These are phyloP conservation scores for Pachyrhizus erosus DNA, from an alignment of 306 rosid species.

Conservation along the genomic window DNA sequence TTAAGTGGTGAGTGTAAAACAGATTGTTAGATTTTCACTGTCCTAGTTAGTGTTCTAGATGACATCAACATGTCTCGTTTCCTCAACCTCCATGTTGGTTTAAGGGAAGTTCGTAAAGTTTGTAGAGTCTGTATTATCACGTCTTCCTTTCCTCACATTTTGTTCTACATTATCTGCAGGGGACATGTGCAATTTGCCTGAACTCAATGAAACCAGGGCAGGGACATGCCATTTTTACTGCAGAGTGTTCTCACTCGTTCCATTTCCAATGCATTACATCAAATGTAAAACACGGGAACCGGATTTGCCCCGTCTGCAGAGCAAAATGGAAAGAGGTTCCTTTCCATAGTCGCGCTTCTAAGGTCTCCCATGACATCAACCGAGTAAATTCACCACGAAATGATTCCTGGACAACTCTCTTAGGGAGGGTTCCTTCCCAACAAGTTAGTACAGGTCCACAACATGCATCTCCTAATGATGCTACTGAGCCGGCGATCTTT, in stretches of 20 bases:
- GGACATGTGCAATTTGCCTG: constrained; percentile 89
- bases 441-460: constrained; percentile 50
- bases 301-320: constrained; percentile 88
- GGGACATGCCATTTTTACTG: constrained; percentile 95
- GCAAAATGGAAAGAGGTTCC: constrained; percentile 98
- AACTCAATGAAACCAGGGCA: constrained; percentile 75
- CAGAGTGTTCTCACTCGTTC: constrained; percentile 95
- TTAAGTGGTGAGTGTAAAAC: neutral
- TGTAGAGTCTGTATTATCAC: neutral
- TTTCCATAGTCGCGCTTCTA: constrained; percentile 64
- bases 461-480: constrained; percentile 49
- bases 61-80: neutral
- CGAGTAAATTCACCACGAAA: constrained; percentile 53
- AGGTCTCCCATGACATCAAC: constrained; percentile 52
- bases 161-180: constrained; percentile 55
- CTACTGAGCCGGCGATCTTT: constrained; percentile 69
- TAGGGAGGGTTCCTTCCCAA: constrained; percentile 61
- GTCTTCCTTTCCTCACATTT: constrained; percentile 41
- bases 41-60: neutral
- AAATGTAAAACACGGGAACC: constrained; percentile 89
- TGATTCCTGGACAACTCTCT: constrained; percentile 58
- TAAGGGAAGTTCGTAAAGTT: constrained; percentile 7
- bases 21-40: neutral
- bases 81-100: neutral
- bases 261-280: constrained; percentile 95